phyloP scores from a whole-genome alignment of 257 asterid species.

The Nicotiana undulata region DNA sequence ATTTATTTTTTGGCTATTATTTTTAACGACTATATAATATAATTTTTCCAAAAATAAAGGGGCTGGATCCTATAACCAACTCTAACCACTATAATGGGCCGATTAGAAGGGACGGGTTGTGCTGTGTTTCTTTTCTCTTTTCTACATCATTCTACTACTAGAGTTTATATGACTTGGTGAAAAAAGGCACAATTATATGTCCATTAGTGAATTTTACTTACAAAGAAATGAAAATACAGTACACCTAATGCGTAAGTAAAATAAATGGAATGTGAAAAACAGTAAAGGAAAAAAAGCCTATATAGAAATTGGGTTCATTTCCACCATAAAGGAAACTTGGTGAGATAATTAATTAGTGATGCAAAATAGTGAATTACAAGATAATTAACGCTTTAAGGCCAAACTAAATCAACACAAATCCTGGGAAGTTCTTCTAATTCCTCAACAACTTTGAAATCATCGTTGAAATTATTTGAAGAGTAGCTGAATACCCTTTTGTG shows the following conservation, averaged over 20 bases:
- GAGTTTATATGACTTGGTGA: too few species aligned
- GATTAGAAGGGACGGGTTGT: not conserved
- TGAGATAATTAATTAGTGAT: not conserved
- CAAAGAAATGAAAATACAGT: too few species aligned
- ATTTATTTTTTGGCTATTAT: too few species aligned
- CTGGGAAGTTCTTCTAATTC: slow-evolving; percentile 15
- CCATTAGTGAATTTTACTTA: too few species aligned
- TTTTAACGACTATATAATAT: too few species aligned
- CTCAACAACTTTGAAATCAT: not conserved
- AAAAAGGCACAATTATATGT: too few species aligned
- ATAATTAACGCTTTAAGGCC: slow-evolving; percentile 9
- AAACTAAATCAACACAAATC: slow-evolving; percentile 23
- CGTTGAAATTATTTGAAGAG: not conserved
- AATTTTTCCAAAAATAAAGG: too few species aligned
- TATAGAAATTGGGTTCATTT: not conserved
- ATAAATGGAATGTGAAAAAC: not conserved
- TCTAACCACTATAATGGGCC: not conserved
- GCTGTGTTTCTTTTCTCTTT: not conserved
- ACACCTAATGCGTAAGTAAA: not conserved
- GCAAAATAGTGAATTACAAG: not conserved
- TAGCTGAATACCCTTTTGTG: slow-evolving; percentile 2
- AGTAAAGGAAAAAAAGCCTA: not conserved
- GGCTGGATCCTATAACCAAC: not conserved
- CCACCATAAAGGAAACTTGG: not conserved
- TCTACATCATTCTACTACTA: too few species aligned